Evolutionary conservation across 805 yeast species (phyloP), one percentile per base, ranked within the genome.

Genomic region (Scheffersomyces coipomensis): DNA sequence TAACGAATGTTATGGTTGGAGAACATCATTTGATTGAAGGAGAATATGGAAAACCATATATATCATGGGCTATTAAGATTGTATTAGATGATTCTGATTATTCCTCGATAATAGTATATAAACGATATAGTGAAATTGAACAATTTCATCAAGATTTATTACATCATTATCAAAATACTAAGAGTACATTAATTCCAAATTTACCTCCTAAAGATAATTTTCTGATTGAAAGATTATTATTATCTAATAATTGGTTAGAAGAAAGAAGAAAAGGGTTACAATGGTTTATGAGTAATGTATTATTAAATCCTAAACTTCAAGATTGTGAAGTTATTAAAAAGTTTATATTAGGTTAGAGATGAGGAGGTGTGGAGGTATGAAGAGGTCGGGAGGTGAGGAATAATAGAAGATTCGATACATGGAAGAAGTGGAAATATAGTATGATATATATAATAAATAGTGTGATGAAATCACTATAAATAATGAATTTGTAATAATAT

Each of bases 121-220:
- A 76, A 53, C 56, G 96, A 27, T 87, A 83, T 57, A 74, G 79
- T 25, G 91, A 86, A 33, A 76, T 87, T 44, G 81, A 62, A 29
- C 45, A 42, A 23, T 66, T 87, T 25, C 66, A 83, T 19, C 30
- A 34, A 4, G 44, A 49, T 18, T 23, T 79, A 12, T 76, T 79
- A 3, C 51, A 49, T 5, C 51, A 71, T n/a, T 80, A 79, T 6
- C 73, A 71, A 41, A 5, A 57, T 80, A 1, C 81, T 81, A 3
- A 48, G 41, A 10, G 57, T 81, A 19, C 86, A 27, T 15, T 27
- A 4, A 57, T 80, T 1, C 81, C 82, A 2, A 49, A 42, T 10
- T 57, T 81, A 19, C 87, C 88, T 1, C 75, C 80, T 0, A 74
- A 73, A 38, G 73, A 72, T 37, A 59, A 60, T 17, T 63, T 71